Base-by-base conservation (phyloP, 2,329 filamentous ascomycete species). In the Tolypocladium sp. region DNA sequence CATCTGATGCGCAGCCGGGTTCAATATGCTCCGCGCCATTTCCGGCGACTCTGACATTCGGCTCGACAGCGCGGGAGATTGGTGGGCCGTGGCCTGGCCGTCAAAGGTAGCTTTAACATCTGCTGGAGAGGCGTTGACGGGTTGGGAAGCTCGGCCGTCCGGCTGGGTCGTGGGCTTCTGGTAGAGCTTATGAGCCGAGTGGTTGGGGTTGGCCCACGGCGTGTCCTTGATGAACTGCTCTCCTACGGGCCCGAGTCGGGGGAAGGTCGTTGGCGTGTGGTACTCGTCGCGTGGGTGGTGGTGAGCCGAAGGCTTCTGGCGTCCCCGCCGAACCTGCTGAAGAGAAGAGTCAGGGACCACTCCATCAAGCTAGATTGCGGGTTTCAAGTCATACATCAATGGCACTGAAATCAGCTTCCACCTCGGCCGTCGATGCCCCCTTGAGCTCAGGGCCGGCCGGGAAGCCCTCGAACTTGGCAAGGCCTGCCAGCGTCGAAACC, bases 381-480 rank as follows among this genome's bases (percentile, higher is more conserved):
- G 30, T 41, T 56, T 46, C 52, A 40, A 27, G 42, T 10, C 71
- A 58, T 71, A 97, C 92, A 69, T 89, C 88, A 80, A 99, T 97
- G 65, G 89, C 89, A 71, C 89, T 87, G 63, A 97, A 79, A 74
- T 99, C 94, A 56, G 93, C 88, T 58, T 96, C 91, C 54, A 94
- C 75, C 68, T 97, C 91, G 13, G 82, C 78, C 27, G 82, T 74
- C 42, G 88, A 87, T 33, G 90, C 89, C 49, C 89, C 83, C 60
- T 80, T 80, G 74, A 99, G 88, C 40, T 90, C 82, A 25, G 94
- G 94, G n/a, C 92, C 94, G 38, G 93, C 92, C 41, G 94, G 94
- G 74, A 99, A 99, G 30, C 94, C 94, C 68, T 96, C 87, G 71
- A 97, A 92, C 75, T 97, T 97, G 41, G 93, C 92, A 57, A 97